phyloP scores from a whole-genome alignment of 2,329 filamentous ascomycete species.

The Elsinoe australis region DNA sequence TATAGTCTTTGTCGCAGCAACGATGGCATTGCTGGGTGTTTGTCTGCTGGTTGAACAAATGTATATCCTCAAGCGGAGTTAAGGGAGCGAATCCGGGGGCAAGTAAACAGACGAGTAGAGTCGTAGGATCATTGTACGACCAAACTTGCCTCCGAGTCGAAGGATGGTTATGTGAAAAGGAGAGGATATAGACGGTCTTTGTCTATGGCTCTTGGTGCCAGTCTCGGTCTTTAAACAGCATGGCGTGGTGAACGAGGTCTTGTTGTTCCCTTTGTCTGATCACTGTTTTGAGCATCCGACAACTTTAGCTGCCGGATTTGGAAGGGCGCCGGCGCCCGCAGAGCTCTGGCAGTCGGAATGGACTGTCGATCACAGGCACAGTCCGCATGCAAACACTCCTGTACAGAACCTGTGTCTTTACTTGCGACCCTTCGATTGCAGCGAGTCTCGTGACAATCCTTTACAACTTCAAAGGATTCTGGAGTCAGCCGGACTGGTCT shows the following conservation, averaged over 20 bases:
- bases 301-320: slow-evolving; percentile 2
- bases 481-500: neutral
- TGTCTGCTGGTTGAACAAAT: neutral
- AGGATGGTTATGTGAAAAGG: neutral
- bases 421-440: neutral
- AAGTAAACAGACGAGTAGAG: neutral
- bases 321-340: no score
- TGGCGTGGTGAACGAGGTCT: no score
- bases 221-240: no score
- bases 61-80: slow-evolving; percentile 1
- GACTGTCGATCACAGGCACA: neutral
- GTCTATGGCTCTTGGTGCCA: no score
- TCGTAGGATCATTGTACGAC: neutral
- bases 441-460: neutral
- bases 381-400: slow-evolving; percentile 11
- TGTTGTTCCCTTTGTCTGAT: no score
- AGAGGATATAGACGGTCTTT: no score
- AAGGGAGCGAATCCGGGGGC: neutral
- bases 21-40: slow-evolving; percentile 16
- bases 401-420: neutral
- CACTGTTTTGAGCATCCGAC: slow-evolving; percentile 2
- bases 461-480: neutral
- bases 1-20: slow-evolving; percentile 20
- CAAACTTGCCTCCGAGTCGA: neutral
- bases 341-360: neutral